Percentiles rank a stretch among this genome's conserved stretches.
These are phyloP conservation scores for Populus tomentosa DNA, from an alignment of 441 rosid species.

Conservation along the genomic window DNA sequence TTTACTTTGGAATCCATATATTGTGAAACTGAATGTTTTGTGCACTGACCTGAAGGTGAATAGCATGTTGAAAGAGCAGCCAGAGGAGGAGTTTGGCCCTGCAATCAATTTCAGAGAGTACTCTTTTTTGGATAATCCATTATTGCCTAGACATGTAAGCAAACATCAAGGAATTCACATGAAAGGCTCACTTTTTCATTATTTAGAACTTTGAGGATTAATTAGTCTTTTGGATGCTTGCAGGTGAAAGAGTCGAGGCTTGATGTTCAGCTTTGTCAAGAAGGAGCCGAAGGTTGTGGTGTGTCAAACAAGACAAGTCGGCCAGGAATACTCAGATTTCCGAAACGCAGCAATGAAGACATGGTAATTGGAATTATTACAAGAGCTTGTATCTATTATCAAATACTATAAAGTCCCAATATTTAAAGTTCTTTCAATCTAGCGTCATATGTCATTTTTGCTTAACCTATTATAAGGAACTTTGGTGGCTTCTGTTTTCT, in stretches of 20 bases:
- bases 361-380: constrained; percentile 44
- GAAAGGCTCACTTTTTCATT: background rate
- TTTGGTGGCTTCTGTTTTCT: background rate
- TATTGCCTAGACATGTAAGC: constrained; percentile 68
- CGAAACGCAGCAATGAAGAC: constrained; percentile 78
- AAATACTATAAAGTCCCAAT: background rate
- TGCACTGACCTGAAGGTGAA: constrained; percentile 54
- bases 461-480: background rate
- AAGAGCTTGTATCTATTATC: background rate
- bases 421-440: background rate
- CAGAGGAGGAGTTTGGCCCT: constrained; percentile 89
- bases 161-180: background rate
- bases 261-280: constrained; percentile 88
- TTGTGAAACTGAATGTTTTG: constrained; percentile 12
- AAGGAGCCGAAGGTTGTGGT: constrained; percentile 54
- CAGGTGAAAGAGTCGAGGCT: constrained; percentile 95
- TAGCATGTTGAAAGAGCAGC: constrained; percentile 61
- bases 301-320: constrained; percentile 44
- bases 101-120: constrained; percentile 76
- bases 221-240: constrained; percentile 17
- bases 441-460: background rate
- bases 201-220: background rate
- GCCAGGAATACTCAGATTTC: constrained; percentile 61
- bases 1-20: background rate
- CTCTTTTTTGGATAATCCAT: constrained; percentile 77